These are phyloP conservation scores for Millerago galiae DNA, from an alignment of 805 yeast genomes.

Conservation along the genomic window DNA sequence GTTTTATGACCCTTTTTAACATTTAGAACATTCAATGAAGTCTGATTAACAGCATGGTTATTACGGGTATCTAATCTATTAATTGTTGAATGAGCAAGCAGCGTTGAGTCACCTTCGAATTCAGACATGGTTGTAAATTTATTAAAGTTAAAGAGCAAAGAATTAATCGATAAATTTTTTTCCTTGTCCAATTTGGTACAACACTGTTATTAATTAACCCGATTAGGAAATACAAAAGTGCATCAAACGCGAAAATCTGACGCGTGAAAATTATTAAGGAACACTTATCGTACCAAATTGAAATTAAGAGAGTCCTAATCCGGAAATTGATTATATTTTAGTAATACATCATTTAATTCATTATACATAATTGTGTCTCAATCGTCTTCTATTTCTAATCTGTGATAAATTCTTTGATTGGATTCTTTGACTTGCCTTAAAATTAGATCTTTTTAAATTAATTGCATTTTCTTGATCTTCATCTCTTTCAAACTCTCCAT, in stretches of 20 bases:
- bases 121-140: not conserved
- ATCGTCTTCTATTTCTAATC: slow-evolving; percentile 17
- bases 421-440: slow-evolving; percentile 17
- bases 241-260: not conserved
- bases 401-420: slow-evolving; percentile 20
- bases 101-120: not conserved
- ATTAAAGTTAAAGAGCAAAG: not conserved
- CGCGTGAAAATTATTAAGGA: not conserved
- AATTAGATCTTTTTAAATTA: slow-evolving; percentile 13
- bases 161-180: too few relatives aligned
- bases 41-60: slow-evolving; percentile 19
- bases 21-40: slow-evolving; percentile 19
- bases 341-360: not conserved
- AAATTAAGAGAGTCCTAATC: not conserved
- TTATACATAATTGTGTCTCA: slow-evolving; percentile 10
- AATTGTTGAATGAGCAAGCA: slow-evolving; percentile 2
- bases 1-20: slow-evolving; percentile 21
- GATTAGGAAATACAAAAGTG: not conserved
- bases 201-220: slow-evolving; percentile 1
- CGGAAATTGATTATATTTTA: not conserved
- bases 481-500: slow-evolving; percentile 5
- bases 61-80: slow-evolving; percentile 16
- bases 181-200: not conserved
- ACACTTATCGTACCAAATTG: not conserved
- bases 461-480: slow-evolving; percentile 19